Percentiles rank a stretch among this genome's conserved stretches.
Evolutionary conservation across 2,329 filamentous ascomycete species (phyloP).

Genomic region (Fusarium sp.): DNA sequence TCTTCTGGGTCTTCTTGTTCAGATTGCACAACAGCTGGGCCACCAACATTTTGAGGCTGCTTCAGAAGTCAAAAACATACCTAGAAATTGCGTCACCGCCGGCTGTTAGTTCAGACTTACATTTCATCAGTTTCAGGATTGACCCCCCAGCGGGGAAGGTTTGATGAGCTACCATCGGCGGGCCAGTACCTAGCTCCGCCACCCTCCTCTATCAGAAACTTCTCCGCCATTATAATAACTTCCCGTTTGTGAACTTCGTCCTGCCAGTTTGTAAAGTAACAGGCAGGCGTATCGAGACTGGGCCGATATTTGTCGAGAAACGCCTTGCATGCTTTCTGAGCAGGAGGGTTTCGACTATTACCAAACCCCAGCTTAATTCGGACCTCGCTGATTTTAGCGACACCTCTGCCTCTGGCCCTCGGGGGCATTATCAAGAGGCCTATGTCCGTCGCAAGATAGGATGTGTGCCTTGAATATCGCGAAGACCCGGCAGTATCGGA

Average conservation of each 20-base stretch:
- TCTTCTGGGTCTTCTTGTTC: not conserved
- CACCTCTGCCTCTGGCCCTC: not conserved
- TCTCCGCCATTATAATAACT: not conserved
- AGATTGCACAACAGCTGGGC: not conserved
- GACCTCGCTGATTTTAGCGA: not conserved
- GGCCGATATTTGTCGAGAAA: not conserved
- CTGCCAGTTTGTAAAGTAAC: not conserved
- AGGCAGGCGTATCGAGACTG: fast-evolving
- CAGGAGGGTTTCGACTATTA: not conserved
- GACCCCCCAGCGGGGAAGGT: not conserved
- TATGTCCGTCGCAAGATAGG: not conserved
- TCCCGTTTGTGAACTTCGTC: not conserved
- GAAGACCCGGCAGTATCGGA: too few species aligned
- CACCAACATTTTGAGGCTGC: not conserved
- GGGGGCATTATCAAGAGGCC: not conserved
- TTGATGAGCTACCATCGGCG: not conserved
- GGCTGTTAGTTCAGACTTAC: not conserved
- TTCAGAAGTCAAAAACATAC: too few species aligned
- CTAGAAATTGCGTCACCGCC: not conserved
- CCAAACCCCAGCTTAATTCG: not conserved
- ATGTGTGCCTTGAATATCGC: too few species aligned
- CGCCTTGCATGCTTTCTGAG: not conserved
- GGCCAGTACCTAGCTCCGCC: constrained; percentile 1
- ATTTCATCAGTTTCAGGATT: not conserved
- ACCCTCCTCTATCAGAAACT: not conserved